Evolutionary conservation across 306 rosid genomes (phyloP), one percentile per base, ranked within the genome.

Genomic region (Cucumis hystrix): DNA sequence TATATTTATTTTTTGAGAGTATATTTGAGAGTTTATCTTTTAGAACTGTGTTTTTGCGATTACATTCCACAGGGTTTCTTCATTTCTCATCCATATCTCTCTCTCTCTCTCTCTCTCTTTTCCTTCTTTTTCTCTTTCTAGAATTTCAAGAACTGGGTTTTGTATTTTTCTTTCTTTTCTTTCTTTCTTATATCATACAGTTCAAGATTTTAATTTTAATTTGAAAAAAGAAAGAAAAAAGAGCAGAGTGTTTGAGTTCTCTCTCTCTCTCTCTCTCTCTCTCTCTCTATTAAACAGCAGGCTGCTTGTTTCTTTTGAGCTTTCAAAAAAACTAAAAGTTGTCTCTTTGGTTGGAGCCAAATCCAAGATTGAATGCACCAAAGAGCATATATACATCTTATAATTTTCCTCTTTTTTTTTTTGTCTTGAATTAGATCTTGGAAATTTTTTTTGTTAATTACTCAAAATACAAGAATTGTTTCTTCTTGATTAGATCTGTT

Each of bases 261-360:
- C n/a, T 52, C 57, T 51, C 30, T 72, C 60, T 72, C 60, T 23
- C 56, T 70, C 58, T 70, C 62, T 61, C 37, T 49, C 49, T 43
- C 49, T 43, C 49, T 43, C 68, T 63, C n/a, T 33, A 20, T 35
- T 7, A 65, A 64, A 35, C 62, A 49, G 43, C 77, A 25, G 47
- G 10, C 64, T 54, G 67, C 74, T 81, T 85, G 79, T 83, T 88
- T 85, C 85, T 81, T 78, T 80, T 77, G 68, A 79, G 74, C 80
- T 59, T 64, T 73, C 62, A 86, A 83, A 86, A 84, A 90, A 85
- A 83, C 52, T 52, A 82, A 82, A 87, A 86, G 71, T 89, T 90
- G 98, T 91, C 98, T 88, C 89, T 87, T 91, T 84, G 89, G 83
- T 90, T 86, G 83, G 68, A 80, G 89, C 96, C 97, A 93, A 93